These are phyloP conservation scores for Podila clonocystis DNA, from an alignment of 192 early-diverging fungal species.

Conservation along the genomic window DNA sequence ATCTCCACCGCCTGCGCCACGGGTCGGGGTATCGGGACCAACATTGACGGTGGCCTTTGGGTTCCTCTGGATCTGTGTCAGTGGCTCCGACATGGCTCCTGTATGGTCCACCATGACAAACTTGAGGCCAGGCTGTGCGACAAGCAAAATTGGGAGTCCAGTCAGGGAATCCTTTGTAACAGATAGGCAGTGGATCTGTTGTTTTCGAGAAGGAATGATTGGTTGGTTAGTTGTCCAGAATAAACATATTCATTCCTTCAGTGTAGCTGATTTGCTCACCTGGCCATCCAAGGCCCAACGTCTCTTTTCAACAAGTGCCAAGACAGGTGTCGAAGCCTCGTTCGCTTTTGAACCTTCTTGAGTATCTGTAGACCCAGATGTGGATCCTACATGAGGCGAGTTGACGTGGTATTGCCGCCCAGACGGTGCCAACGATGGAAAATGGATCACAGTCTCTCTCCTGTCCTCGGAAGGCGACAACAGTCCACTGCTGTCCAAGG, in stretches of 20 bases:
- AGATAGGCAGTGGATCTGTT: slow-evolving; percentile 61
- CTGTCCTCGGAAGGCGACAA: slow-evolving; percentile 40
- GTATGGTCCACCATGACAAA: slow-evolving; percentile 41
- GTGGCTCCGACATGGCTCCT: slow-evolving; percentile 33
- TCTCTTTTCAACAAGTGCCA: slow-evolving; percentile 53
- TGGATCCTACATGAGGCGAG: not conserved
- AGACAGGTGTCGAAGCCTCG: slow-evolving; percentile 6
- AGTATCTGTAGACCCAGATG: not conserved
- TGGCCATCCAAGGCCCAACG: slow-evolving; percentile 66
- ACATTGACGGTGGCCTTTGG: slow-evolving; percentile 1
- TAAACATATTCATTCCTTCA: not conserved
- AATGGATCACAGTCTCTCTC: slow-evolving; percentile 31
- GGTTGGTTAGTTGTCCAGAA: not conserved
- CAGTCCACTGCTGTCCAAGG: slow-evolving; percentile 40
- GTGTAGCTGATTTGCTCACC: slow-evolving; percentile 21
- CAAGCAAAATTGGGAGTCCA: slow-evolving; percentile 55
- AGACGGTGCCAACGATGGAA: slow-evolving; percentile 21
- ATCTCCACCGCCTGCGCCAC: slow-evolving; percentile 19
- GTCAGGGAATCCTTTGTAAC: slow-evolving; percentile 53
- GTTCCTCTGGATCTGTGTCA: slow-evolving; percentile 31
- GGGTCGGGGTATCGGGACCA: slow-evolving; percentile 22
- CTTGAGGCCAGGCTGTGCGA: slow-evolving; percentile 63
- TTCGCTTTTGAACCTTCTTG: not conserved
- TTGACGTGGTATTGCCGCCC: slow-evolving; percentile 12
- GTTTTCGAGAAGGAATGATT: not conserved